Percentiles rank a stretch among this genome's conserved stretches.
phyloP scores from a whole-genome alignment of 2,329 filamentous ascomycete genomes.

The Apiospora saccharicola region DNA sequence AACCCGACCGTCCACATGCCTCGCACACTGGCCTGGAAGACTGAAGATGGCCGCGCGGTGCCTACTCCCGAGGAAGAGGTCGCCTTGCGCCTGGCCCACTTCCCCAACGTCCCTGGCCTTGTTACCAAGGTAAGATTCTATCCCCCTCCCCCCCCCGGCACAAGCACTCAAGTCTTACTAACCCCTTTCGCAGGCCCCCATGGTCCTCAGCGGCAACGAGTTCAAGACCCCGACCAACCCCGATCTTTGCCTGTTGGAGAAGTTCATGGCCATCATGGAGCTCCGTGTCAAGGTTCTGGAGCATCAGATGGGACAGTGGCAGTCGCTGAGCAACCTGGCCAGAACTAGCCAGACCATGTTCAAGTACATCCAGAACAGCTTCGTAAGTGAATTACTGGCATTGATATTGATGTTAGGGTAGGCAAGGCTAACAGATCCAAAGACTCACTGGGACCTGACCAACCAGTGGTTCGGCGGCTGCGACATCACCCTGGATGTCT shows the following conservation, averaged over 20 bases:
- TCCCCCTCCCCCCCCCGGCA: too few relatives aligned
- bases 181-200: neutral
- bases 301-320: constrained; percentile 24
- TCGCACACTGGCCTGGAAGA: neutral
- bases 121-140: constrained; percentile 26
- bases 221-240: neutral
- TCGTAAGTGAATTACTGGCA: constrained; percentile 30
- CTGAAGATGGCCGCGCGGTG: neutral
- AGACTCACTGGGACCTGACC: constrained; percentile 1
- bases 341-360: constrained; percentile 34
- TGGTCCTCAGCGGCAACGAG: neutral
- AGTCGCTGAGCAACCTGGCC: constrained; percentile 34
- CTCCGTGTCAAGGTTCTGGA: constrained; percentile 30
- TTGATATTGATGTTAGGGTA: neutral
- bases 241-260: neutral
- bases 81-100: constrained; percentile 11
- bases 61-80: neutral
- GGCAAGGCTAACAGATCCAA: neutral
- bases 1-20: constrained; percentile 26
- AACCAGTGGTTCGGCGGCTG: neutral
- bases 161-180: neutral
- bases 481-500: neutral
- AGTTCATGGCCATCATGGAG: constrained; percentile 32
- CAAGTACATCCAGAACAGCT: constrained; percentile 24
- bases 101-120: constrained; percentile 17